Evolutionary conservation across 805 yeast genomes (phyloP), one percentile per base, ranked within the genome.

Genomic region (Barnettozyma sp.): DNA sequence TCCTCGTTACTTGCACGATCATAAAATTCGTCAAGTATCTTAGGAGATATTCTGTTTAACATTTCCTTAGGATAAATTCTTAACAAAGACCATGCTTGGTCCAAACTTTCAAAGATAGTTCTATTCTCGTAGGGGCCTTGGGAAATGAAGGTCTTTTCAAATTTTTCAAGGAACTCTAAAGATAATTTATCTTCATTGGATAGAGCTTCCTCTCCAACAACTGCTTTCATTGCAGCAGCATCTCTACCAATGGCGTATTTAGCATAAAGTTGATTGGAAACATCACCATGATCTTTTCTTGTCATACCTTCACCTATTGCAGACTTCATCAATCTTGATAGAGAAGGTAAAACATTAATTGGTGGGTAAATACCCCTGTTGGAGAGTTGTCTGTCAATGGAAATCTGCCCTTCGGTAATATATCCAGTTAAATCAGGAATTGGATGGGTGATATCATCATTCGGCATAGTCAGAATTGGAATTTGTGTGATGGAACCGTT

Each of bases 271-370:
- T 92, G 99, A 71, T 92, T 92, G 21, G 97, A 90, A 43, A 92
- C 98, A 70, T 92, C 99, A 67, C 97, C 95, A 59, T 92, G 99
- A 63, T 92, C 99, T 67, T 90, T 90, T 71, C 99, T 82, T 41
- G 99, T 92, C 95, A 90, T 88, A 59, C 97, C 97, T 66, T 94
- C 98, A 70, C 99, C 99, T 66, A 92, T 92, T 52, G 99, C 99
- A 44, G 94, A 82, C 72, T 92, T 92, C 99, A 92, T 92, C 63
- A 92, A 78, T 71, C 99, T 86, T 39, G 97, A 86, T 58, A 92
- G 74, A 5, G 97, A 88, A 39, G 99, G 99, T 60, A 92, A 75
- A 30, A 92, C 99, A 59, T 92, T 92, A 65, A 92, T 92, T 54
- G 99, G 99, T 50, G 99, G 99, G 63, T 92, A 94, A 55, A 92